Percentiles rank a stretch among this genome's conserved stretches.
Conservation (phyloP, 2,329 filamentous ascomycete genomes). For the Penicillium sp. region DNA sequence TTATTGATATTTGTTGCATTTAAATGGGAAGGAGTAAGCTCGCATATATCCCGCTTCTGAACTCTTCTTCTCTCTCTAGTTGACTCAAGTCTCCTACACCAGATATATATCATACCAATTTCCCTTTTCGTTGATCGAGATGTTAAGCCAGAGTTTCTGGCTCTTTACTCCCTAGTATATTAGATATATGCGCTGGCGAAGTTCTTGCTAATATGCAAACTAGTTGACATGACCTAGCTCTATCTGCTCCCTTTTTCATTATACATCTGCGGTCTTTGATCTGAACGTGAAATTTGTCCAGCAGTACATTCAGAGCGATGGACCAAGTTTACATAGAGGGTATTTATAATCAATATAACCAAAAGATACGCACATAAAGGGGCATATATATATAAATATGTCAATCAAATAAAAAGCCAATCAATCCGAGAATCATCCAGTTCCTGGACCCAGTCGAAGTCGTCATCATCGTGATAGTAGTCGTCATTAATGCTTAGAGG, state of each 20-base stretch:
- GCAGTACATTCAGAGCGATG: neutral
- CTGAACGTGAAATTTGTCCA: neutral
- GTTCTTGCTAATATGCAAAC: neutral
- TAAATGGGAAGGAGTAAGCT: constrained; percentile 33
- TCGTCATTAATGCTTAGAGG: constrained; percentile 19
- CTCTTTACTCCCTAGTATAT: neutral
- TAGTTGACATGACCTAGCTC: neutral
- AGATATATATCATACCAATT: constrained; percentile 13
- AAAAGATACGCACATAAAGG: neutral
- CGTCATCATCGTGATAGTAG: constrained; percentile 34
- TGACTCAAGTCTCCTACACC: neutral
- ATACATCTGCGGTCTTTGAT: neutral
- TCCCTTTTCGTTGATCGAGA: neutral
- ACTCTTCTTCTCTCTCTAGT: constrained; percentile 15
- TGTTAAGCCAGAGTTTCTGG: neutral
- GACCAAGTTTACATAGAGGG: neutral
- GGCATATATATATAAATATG: neutral
- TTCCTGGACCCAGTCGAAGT: constrained; percentile 48
- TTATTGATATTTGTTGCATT: constrained; percentile 33
- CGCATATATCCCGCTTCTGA: constrained; percentile 33
- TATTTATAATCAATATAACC: neutral
- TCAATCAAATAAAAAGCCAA: constrained; percentile 46
- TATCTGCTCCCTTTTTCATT: neutral
- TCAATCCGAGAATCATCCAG: constrained; percentile 45
- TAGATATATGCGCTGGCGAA: neutral